These are phyloP conservation scores for Saposhnikovia divaricata DNA, from an alignment of 129 eudicot genomes.

Conservation along the genomic window DNA sequence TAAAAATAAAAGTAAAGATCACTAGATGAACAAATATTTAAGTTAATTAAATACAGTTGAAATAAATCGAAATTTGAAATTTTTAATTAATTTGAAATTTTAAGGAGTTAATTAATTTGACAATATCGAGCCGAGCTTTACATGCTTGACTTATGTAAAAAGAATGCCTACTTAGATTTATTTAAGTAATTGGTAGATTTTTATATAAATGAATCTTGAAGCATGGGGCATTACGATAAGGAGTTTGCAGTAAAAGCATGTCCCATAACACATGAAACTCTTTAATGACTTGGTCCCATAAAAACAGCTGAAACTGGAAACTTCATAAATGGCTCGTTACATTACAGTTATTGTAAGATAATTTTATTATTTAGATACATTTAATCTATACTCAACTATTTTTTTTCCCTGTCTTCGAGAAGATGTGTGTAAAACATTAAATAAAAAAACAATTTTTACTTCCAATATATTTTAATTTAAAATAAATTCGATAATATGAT, in stretches of 20 bases:
- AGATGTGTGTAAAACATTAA: not conserved
- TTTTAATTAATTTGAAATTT: too few species aligned
- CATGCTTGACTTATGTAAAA: not conserved
- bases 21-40: too few species aligned
- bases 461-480: too few species aligned
- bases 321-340: not conserved
- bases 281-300: conserved; percentile 14
- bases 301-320: conserved; percentile 1
- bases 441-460: too few species aligned
- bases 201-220: not conserved
- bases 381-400: not conserved
- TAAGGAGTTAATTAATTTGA: too few species aligned
- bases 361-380: not conserved
- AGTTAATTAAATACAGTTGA: too few species aligned
- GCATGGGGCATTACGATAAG: conserved; percentile 15
- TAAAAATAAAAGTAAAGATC: too few species aligned
- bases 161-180: not conserved
- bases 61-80: too few species aligned
- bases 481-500: too few species aligned
- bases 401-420: not conserved
- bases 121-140: not conserved
- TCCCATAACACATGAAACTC: conserved; percentile 12
- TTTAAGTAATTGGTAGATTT: not conserved
- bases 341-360: not conserved
- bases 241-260: conserved; percentile 7